These are phyloP conservation scores for Geotrichum bryndzae DNA, from an alignment of 1,139 yeast genomes.

Conservation along the genomic window DNA sequence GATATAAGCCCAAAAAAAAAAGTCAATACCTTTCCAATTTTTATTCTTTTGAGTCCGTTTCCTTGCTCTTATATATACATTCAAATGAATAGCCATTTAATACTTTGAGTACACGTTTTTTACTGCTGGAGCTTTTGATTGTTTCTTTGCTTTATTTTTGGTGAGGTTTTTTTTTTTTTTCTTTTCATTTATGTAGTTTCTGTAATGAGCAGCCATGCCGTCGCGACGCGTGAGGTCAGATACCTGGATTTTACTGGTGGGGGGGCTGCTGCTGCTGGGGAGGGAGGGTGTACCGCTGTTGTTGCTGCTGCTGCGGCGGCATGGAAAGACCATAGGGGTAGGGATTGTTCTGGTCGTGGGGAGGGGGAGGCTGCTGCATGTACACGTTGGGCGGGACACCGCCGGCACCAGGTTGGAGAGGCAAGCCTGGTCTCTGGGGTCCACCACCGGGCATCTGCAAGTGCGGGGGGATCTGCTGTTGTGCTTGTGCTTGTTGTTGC, in stretches of 20 bases:
- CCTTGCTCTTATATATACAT: too few species aligned
- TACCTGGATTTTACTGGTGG: background rate
- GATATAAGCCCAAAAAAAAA: too few species aligned
- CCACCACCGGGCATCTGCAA: background rate
- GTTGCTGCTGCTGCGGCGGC: slow-evolving; percentile 7
- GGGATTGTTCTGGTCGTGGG: slow-evolving; percentile 1
- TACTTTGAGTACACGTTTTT: background rate
- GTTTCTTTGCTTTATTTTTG: background rate
- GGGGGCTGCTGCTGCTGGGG: background rate
- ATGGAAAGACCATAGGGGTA: slow-evolving; percentile 1
- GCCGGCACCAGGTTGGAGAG: background rate
- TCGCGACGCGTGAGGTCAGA: background rate
- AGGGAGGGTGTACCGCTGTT: background rate
- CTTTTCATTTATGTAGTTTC: background rate
- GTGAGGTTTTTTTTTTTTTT: background rate
- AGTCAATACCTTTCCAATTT: too few species aligned
- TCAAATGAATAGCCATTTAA: too few species aligned
- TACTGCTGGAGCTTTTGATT: too few species aligned
- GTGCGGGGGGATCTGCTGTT: slow-evolving; percentile 1
- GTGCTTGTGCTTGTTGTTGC: slow-evolving; percentile 3
- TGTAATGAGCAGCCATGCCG: background rate
- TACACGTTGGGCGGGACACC: slow-evolving; percentile 2
- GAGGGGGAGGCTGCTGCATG: slow-evolving; percentile 1
- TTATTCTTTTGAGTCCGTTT: too few species aligned
- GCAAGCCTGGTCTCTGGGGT: background rate